These are phyloP conservation scores for Yarrowia porcina DNA, from an alignment of 805 yeast genomes.

Conservation along the genomic window DNA sequence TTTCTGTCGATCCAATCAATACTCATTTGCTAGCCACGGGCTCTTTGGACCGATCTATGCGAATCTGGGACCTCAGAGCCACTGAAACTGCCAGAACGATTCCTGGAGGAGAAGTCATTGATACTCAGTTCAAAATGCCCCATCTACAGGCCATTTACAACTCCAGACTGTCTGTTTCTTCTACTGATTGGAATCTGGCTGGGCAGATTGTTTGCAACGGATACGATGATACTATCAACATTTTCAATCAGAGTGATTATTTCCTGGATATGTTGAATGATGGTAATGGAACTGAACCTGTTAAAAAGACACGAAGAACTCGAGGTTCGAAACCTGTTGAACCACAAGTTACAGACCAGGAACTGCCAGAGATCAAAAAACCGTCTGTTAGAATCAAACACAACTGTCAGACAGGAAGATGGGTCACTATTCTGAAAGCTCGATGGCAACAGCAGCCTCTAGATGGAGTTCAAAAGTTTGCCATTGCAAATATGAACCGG, in stretches of 20 bases:
- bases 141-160: slow-evolving; percentile 57
- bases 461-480: slow-evolving; percentile 76
- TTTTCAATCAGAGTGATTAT: slow-evolving; percentile 49
- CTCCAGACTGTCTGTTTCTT: slow-evolving; percentile 77
- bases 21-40: slow-evolving; percentile 75
- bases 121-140: slow-evolving; percentile 35
- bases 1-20: slow-evolving; percentile 68
- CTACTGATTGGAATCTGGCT: slow-evolving; percentile 75
- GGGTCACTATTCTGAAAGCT: slow-evolving; percentile 91
- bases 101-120: slow-evolving; percentile 29
- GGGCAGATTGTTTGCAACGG: slow-evolving; percentile 83
- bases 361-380: slow-evolving; percentile 40
- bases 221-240: slow-evolving; percentile 77
- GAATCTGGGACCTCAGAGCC: slow-evolving; percentile 82
- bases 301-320: slow-evolving; percentile 4
- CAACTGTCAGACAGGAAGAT: slow-evolving; percentile 94
- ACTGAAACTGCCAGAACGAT: slow-evolving; percentile 29
- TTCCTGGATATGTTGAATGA: slow-evolving; percentile 37
- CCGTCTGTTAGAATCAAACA: slow-evolving; percentile 70
- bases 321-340: not conserved
- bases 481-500: slow-evolving; percentile 90
- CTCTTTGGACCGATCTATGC: slow-evolving; percentile 79
- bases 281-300: slow-evolving; percentile 30
- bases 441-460: slow-evolving; percentile 75
- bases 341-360: not conserved